Evolutionary conservation across 345 rosid species (phyloP).

Genomic region (Dimocarpus longan): DNA sequence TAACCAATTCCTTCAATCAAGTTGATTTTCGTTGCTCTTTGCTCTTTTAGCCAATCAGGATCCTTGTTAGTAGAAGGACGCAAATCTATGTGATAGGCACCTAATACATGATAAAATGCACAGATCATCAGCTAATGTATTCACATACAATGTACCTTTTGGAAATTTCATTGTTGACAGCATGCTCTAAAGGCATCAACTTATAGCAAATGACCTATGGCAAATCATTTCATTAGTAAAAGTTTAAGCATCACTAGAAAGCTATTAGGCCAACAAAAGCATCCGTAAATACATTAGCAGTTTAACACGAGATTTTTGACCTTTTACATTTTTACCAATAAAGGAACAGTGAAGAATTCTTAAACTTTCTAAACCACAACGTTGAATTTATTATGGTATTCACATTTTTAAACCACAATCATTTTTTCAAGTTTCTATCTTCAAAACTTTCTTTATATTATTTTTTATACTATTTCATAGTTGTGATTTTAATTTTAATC

Average conservation of each 20-base stretch:
- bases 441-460: no score
- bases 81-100: constrained; percentile 89
- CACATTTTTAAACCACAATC: no score
- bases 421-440: no score
- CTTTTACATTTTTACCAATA: not conserved
- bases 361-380: no score
- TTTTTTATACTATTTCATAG: no score
- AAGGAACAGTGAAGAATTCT: not conserved
- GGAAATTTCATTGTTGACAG: not conserved
- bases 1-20: constrained; percentile 80
- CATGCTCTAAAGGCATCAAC: not conserved
- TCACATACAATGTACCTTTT: not conserved
- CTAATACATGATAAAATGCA: constrained; percentile 32
- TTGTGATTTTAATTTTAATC: no score
- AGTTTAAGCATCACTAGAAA: not conserved
- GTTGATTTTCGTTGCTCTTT: constrained; percentile 64
- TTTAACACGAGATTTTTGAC: not conserved
- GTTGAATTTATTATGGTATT: no score
- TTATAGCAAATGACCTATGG: not conserved
- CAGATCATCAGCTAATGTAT: not conserved
- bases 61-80: constrained; percentile 69
- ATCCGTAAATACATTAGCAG: not conserved
- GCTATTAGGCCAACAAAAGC: not conserved
- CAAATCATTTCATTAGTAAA: not conserved
- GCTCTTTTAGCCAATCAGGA: constrained; percentile 80